Evolutionary conservation across 768 basidiomycete genomes (phyloP), one percentile per base, ranked within the genome.

Genomic region (Termitomyces titanicus): DNA sequence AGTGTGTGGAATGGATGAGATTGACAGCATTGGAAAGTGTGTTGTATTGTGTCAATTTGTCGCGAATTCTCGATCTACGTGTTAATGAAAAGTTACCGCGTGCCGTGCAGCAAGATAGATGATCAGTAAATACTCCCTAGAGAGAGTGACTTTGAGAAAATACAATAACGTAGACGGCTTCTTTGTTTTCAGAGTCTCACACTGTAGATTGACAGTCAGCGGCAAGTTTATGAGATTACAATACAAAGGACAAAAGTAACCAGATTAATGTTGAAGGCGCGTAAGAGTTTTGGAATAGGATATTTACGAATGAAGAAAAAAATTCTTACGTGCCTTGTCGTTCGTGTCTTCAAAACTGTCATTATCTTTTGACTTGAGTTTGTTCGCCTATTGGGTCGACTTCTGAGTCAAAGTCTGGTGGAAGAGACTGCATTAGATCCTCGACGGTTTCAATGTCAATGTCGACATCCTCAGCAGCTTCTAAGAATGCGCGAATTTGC

Each of bases 191-290:
- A 91, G 70, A 60, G 83, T 83, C 39, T 82, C 77, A 63, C 83
- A 83, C 89, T 92, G 55, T 5, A 47, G 10, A 31, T n/a, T 20
- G 40, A 18, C 13, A 10, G n/a, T 24, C 15, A 52, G 40, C 18
- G 31, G 20, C 11, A n/a, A 18, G 33, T 6, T 24, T 7, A 10
- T 3, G 22, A 18, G n/a, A n/a, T n/a, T n/a, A n/a, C n/a, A 45
- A 35, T 29, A 17, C 22, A 25, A 40, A 47, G 15, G 34, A 35
- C 51, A n/a, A 70, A 18, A 63, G 25, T 25, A 18, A 93, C 92
- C 64, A 94, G 68, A 47, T 78, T 69, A 33, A 94, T 77, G 7
- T 85, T 87, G 63, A 95, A 91, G 0, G 89, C 90, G 59, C 81
- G 80, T 45, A 96, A 71, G 2, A 96, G 74, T 61, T 80, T 84